phyloP scores from a whole-genome alignment of 2,329 filamentous ascomycete species.

The Elsinoe perseae region DNA sequence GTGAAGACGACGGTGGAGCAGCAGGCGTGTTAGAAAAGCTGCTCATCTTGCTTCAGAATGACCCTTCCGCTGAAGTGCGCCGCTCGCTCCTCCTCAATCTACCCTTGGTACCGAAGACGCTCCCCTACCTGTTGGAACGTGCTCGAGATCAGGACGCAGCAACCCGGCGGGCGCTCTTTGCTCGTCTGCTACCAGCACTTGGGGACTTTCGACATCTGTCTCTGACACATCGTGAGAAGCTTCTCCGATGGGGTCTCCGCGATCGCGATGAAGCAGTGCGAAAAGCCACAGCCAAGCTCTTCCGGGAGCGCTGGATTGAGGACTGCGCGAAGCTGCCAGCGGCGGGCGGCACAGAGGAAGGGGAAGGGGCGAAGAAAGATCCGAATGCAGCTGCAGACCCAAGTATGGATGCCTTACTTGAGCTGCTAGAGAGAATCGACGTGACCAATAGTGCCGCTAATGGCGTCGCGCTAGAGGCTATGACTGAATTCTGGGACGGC shows the following conservation, averaged over 20 bases:
- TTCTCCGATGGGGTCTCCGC: slow-evolving; percentile 86
- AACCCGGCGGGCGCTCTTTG: slow-evolving; percentile 79
- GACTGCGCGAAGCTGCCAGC: slow-evolving; percentile 69
- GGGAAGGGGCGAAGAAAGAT: slow-evolving; percentile 47
- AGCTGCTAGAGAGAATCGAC: slow-evolving; percentile 89
- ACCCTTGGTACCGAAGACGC: slow-evolving; percentile 71
- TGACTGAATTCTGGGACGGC: slow-evolving; percentile 94
- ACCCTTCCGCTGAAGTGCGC: slow-evolving; percentile 87
- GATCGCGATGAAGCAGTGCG: slow-evolving; percentile 92
- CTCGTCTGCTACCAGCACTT: slow-evolving; percentile 73
- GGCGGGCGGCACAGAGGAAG: slow-evolving; percentile 46
- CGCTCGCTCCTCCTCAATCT: slow-evolving; percentile 82
- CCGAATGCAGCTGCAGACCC: slow-evolving; percentile 49
- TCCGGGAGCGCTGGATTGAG: slow-evolving; percentile 95
- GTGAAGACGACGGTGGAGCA: slow-evolving; percentile 55
- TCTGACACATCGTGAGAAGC: slow-evolving; percentile 87
- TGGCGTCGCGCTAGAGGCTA: slow-evolving; percentile 85
- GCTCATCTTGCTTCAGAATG: slow-evolving; percentile 82
- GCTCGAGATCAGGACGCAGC: slow-evolving; percentile 80
- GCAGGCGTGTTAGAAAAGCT: slow-evolving; percentile 73
- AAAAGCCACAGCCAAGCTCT: slow-evolving; percentile 81
- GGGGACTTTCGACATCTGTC: slow-evolving; percentile 93
- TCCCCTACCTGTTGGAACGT: slow-evolving; percentile 82
- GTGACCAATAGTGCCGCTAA: slow-evolving; percentile 83
- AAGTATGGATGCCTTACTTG: slow-evolving; percentile 74